Base-by-base conservation (phyloP, 305 asterid genomes). In the Fraxinus ornus region DNA sequence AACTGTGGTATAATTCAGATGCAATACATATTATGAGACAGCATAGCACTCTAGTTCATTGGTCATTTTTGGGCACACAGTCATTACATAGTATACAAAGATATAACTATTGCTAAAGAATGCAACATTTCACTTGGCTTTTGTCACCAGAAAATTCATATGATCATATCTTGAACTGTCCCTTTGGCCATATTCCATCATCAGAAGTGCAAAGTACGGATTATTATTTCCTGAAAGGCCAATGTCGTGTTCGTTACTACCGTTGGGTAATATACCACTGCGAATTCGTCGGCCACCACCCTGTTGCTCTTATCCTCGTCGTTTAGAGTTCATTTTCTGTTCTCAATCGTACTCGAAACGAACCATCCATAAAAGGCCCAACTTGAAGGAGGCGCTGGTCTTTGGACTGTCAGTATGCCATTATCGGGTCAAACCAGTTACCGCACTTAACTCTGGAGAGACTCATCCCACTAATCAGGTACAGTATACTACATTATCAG, bases 201-300 rank as follows among this genome's bases (percentile, higher is more conserved):
- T 57, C 7, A 3, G 0, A 26, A 66, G 73, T 66, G 73, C 73
- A 66, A 9, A 22, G 26, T 15, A 24, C 9, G 3, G 4, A 75
- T 75, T 10, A 12, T 66, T 66, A 12, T 24, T 66, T 66, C 17
- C 73, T 66, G 35, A 66, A 24, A 26, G 28, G n/a, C 81, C 83
- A 60, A 93, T 93, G 97, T 92, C 93, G 80, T 76, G 86, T 85
- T 76, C 91, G 26, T 79, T 90, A 83, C 80, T 85, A 79, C 87
- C 91, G n/a, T 75, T 80, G 86, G 83, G 90, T 68, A 88, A 87
- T 87, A 84, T 86, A 12, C 91, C 92, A 2, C 70, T 84, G 86
- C 84, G 39, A 15, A 41, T 80, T 79, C 80, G 52, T 78, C 89
- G 66, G 62, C 7, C 37, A 35, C 87, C 83, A 4, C 13, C 74